Evolutionary conservation across 2,329 filamentous ascomycete species (phyloP).

Genomic region (Aureobasidium sp.): DNA sequence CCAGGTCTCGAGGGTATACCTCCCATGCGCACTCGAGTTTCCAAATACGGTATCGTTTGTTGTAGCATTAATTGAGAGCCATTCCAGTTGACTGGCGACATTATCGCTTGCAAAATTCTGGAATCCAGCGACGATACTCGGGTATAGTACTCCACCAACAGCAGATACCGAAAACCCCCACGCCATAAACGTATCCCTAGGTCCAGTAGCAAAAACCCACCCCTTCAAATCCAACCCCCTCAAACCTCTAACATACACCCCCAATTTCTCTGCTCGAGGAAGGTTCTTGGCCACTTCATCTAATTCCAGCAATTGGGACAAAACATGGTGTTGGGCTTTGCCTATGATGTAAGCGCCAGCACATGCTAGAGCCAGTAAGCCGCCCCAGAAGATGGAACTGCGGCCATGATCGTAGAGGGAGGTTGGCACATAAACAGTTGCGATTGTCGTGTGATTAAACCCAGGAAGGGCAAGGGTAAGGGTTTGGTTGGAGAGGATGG

Average conservation of each 20-base stretch:
- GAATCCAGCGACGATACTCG: not conserved
- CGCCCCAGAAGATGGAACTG: not conserved
- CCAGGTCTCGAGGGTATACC: conserved; percentile 1
- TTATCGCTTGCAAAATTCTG: not conserved
- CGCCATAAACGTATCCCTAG: not conserved
- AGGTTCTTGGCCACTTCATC: not conserved
- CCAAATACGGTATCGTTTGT: not conserved
- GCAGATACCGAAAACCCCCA: not conserved
- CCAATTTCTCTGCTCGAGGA: not conserved
- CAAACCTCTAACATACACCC: not conserved
- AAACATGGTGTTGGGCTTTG: not conserved
- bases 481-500: not conserved
- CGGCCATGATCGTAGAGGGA: not conserved
- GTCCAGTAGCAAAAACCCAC: not conserved
- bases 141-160: not conserved
- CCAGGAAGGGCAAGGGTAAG: not conserved
- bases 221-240: not conserved
- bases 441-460: not conserved
- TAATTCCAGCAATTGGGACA: not conserved
- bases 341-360: not conserved
- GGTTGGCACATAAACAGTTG: not conserved
- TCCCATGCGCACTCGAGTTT: not conserved
- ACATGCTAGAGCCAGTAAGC: not conserved
- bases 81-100: not conserved
- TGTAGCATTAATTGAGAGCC: too few species aligned